A percentile compares a stretch with the other conserved stretches of the same genome.
phyloP scores from a whole-genome alignment of 2,329 filamentous ascomycete species.

The Lasiodiplodia sp. region DNA sequence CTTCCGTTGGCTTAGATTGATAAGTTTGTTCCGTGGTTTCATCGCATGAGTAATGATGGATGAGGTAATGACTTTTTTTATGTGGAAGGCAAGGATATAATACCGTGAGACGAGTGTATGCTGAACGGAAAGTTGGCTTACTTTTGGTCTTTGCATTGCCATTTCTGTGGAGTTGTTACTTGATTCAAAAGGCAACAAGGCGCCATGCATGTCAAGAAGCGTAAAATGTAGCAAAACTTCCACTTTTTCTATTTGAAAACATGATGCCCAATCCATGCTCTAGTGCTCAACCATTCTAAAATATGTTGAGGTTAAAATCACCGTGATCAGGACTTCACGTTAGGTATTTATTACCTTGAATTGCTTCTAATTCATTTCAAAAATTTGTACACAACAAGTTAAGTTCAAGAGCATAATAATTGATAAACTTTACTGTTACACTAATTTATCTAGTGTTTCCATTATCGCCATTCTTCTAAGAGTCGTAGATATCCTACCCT shows the following conservation, averaged over 20 bases:
- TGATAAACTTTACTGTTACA: too few relatives aligned
- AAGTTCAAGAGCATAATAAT: too few relatives aligned
- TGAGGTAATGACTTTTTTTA: neutral
- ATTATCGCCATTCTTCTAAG: too few relatives aligned
- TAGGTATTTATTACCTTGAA: too few relatives aligned
- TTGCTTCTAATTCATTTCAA: too few relatives aligned
- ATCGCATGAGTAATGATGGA: neutral
- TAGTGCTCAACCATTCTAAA: too few relatives aligned
- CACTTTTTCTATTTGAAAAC: neutral
- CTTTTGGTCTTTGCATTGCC: neutral
- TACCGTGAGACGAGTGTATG: neutral
- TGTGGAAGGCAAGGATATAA: neutral
- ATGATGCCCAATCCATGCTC: too few relatives aligned
- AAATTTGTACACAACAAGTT: too few relatives aligned
- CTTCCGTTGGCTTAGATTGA: constrained; percentile 20
- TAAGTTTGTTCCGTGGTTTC: neutral
- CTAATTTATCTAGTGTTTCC: too few relatives aligned
- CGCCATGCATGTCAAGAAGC: neutral
- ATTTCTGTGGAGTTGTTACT: neutral
- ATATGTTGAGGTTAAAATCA: too few relatives aligned
- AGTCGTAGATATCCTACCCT: too few relatives aligned
- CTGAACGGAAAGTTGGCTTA: neutral
- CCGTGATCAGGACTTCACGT: too few relatives aligned
- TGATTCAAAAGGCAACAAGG: neutral
- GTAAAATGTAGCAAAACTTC: neutral